Evolutionary conservation across 1,139 yeast species (phyloP), one percentile per base, ranked within the genome.

Genomic region (Geotrichum cucujoidarum): DNA sequence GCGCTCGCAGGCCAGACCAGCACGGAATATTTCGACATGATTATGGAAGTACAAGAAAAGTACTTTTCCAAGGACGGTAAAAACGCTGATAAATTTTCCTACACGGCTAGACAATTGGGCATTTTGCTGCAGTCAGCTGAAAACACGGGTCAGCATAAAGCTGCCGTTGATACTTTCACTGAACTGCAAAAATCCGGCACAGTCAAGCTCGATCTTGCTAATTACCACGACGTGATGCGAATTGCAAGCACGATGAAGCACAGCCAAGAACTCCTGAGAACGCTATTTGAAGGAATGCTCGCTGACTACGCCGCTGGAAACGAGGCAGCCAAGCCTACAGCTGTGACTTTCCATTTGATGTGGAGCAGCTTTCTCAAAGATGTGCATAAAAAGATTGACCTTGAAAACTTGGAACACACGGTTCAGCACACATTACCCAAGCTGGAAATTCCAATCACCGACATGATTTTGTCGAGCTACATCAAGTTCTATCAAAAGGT

Each of bases 111-210:
- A 18, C 45, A 50, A 16, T 37, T 50, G 18, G 53, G 47, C 29
- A 50, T 47, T 20, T 13, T 47, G 11, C 17, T 50, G 13, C 47
- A 45, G 25, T 43, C 50, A n/a, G 50, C 50, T 17, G 24, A 44
- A 13, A 42, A 38, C 18, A 47, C 53, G 3, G 45, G 40, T n/a
- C 40, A 40, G 13, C 33, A 34, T 20, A 16, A 31, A 5, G 29
- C 40, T 17, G 48, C 47, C 5, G 27, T 39, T 10, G 17, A 30
- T 14, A 20, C 33, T 2, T 50, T 43, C 39, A 40, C 36, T 2
- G 10, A 14, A 8, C 30, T 50, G 14, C 33, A 35, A 16, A 16
- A 20, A 1, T 27, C 40, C 22, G 33, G 30, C 17, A 31, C 40
- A 11, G 45, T 50, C 20, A 20, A 25, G 25, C 38, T 50, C 11